A percentile compares a stretch with the other conserved stretches of the same genome.
These are phyloP conservation scores for Sphagnum magellanicum DNA, from an alignment of 228 moss, liverwort and hornwort genomes.

Conservation along the genomic window DNA sequence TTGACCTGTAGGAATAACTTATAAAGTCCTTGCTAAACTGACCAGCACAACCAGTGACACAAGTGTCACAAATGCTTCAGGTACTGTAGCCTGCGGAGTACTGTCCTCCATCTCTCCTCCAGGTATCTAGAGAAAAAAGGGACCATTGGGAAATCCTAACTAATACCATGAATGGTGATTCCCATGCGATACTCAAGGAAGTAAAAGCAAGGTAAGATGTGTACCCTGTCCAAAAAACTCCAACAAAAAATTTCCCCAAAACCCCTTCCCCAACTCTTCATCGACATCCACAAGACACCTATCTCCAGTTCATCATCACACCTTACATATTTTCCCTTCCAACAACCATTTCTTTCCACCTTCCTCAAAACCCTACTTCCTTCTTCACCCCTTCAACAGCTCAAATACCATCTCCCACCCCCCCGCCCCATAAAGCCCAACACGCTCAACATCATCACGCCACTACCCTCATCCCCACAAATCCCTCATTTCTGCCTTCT, in stretches of 20 bases:
- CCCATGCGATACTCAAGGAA: background rate
- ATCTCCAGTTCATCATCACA: background rate
- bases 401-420: constrained; percentile 24
- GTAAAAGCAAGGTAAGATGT: constrained; percentile 1
- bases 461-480: too few relatives aligned
- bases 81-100: too few relatives aligned
- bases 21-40: too few relatives aligned
- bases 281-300: constrained; percentile 28
- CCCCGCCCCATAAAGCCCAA: constrained; percentile 4
- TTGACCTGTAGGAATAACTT: too few relatives aligned
- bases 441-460: too few relatives aligned
- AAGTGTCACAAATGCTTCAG: too few relatives aligned
- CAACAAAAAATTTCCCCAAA: constrained; percentile 10
- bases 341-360: constrained; percentile 22
- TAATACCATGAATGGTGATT: too few relatives aligned
- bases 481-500: too few relatives aligned
- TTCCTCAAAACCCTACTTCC: constrained; percentile 14
- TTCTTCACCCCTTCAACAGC: constrained; percentile 8
- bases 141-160: too few relatives aligned
- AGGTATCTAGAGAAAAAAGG: too few relatives aligned
- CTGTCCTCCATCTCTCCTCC: too few relatives aligned
- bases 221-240: constrained; percentile 2
- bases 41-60: too few relatives aligned
- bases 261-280: constrained; percentile 27
- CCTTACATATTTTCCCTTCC: constrained; percentile 16